A percentile compares a stretch with the other conserved stretches of the same genome.
Conservation (phyloP, 2,329 filamentous ascomycete genomes). For the Arachnomyces sp. region DNA sequence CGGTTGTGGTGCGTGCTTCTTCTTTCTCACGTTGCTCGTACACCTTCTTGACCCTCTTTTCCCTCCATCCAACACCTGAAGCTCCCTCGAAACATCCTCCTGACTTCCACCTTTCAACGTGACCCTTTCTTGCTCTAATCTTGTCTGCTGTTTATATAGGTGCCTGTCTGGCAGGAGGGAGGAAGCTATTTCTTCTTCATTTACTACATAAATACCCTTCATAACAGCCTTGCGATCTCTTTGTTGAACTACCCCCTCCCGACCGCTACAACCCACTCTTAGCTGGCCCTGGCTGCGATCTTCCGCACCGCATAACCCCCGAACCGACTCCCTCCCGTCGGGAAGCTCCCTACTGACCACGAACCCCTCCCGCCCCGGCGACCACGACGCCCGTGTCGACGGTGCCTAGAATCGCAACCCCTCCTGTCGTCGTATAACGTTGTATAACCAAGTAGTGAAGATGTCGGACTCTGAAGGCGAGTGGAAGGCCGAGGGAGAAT, state of each 20-base stretch:
- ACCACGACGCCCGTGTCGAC: constrained; percentile 3
- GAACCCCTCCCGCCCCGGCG: constrained; percentile 3
- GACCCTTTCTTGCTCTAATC: constrained; percentile 9
- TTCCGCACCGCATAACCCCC: constrained; percentile 1
- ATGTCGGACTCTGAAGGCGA: constrained; percentile 61
- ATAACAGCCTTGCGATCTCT: constrained; percentile 6
- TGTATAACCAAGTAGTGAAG: constrained; percentile 13
- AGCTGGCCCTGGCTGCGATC: too few relatives aligned
- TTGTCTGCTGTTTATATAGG: constrained; percentile 25
- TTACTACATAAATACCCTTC: too few relatives aligned
- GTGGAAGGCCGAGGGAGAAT: constrained; percentile 76
- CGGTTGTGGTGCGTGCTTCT: too few relatives aligned
- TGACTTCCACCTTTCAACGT: neutral
- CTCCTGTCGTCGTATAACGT: too few relatives aligned
- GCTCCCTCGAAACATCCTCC: neutral
- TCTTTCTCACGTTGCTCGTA: too few relatives aligned
- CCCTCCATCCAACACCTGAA: too few relatives aligned
- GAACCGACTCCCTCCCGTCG: constrained; percentile 7
- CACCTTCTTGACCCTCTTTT: neutral
- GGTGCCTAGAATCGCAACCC: too few relatives aligned
- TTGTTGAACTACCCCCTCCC: too few relatives aligned
- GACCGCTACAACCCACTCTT: constrained; percentile 2
- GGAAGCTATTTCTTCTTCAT: too few relatives aligned
- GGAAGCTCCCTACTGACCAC: constrained; percentile 7
- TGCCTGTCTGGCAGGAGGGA: constrained; percentile 1